Evolutionary conservation across 1,284 basidiomycete species (phyloP), one percentile per base, ranked within the genome.

Genomic region (Microstroma glucosiphilum): DNA sequence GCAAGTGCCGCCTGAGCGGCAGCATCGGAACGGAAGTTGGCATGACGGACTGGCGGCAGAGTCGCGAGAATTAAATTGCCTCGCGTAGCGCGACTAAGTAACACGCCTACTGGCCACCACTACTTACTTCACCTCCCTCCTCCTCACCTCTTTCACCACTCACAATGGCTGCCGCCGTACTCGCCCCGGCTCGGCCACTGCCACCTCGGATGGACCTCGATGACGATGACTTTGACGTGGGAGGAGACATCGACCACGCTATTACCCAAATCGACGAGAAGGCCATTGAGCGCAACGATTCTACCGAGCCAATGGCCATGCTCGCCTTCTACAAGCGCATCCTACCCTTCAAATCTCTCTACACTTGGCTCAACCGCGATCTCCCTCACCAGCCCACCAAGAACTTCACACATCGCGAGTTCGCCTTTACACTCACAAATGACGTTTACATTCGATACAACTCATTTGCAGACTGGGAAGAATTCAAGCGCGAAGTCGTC

Each of bases 401-500:
- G 21, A 71, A 69, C 62, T 79, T 76, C 58, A 73, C 70, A 19
- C 69, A 97, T 76, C 88, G 94, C 76, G 94, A 98, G 80, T 96
- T 98, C 79, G 89, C 94, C n/a, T 94, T 96, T 78, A 96, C 93
- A 1, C 85, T 99, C 15, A 85, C 85, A 59, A 89, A 89, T 63
- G 93, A 97, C 71, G 87, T 91, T 4, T 97, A 98, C 79, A 83
- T 98, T 6, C 60, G 94, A 11, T 98, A 97, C 83, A 89, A 96
- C 78, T 96, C 91, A 4, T 98, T 96, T 80, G 83, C 83, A 40
- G 87, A 84, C 26, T 84, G 85, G 1, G 91, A 96, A 7, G 94
- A 97, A 62, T 86, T 97, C 76, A 96, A 96, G 82, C 90, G 90
- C 73, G 89, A 96, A 59, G 74, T 77, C 37, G 75, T 71, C 41